A percentile compares a stretch with the other conserved stretches of the same genome.
phyloP scores from a whole-genome alignment of 371 early-diverging fungal genomes.

The Lichtheimia ornata region DNA sequence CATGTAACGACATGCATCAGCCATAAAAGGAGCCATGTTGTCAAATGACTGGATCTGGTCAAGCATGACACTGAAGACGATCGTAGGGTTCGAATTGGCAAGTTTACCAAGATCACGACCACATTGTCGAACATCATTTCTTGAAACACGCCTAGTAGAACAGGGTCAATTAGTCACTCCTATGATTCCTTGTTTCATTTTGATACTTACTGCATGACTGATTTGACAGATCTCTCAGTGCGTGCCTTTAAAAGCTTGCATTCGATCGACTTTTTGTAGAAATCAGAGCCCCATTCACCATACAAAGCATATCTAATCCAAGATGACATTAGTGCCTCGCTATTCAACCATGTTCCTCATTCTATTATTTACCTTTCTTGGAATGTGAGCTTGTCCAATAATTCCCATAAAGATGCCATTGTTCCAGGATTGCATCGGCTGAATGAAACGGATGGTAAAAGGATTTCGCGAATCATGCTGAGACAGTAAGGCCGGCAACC shows the following conservation, averaged over 20 bases:
- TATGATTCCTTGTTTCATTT: neutral
- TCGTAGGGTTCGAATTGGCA: slow-evolving; percentile 80
- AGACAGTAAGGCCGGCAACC: slow-evolving; percentile 48
- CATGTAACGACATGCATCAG: slow-evolving; percentile 86
- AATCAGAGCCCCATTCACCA: slow-evolving; percentile 77
- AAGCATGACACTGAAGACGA: slow-evolving; percentile 77
- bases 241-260: slow-evolving; percentile 48
- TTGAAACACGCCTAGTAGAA: slow-evolving; percentile 60
- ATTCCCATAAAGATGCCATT: slow-evolving; percentile 76
- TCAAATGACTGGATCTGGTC: slow-evolving; percentile 84
- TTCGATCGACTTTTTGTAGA: slow-evolving; percentile 55
- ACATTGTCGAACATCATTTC: slow-evolving; percentile 78
- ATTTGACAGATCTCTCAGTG: slow-evolving; percentile 60
- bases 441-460: slow-evolving; percentile 78
- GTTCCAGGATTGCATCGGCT: slow-evolving; percentile 70
- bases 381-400: slow-evolving; percentile 65
- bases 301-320: slow-evolving; percentile 60
- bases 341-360: too few species aligned
- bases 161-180: neutral
- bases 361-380: slow-evolving; percentile 53
- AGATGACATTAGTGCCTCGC: neutral
- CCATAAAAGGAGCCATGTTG: slow-evolving; percentile 82
- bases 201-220: slow-evolving; percentile 61
- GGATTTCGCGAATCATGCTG: slow-evolving; percentile 63
- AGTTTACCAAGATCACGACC: slow-evolving; percentile 85